phyloP scores from a whole-genome alignment of 2,329 filamentous ascomycete species.

The Mycosphaerella sp. region DNA sequence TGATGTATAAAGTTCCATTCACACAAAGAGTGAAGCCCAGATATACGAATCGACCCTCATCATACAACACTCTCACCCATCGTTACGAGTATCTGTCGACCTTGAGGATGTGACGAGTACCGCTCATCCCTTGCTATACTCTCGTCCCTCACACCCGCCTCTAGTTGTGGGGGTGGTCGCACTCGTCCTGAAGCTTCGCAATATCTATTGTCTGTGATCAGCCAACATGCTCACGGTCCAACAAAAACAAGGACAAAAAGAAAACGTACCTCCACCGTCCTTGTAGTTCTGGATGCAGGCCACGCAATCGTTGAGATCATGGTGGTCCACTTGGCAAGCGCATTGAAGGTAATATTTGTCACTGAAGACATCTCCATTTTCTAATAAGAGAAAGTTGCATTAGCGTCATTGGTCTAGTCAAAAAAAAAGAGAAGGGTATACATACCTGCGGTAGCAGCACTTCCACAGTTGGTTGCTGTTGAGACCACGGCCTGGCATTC shows the following conservation, averaged over 20 bases:
- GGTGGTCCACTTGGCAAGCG: neutral
- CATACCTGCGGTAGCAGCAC: neutral
- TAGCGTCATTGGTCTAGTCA: neutral
- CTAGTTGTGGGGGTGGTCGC: neutral
- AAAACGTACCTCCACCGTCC: neutral
- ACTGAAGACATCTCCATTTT: neutral
- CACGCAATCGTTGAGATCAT: neutral
- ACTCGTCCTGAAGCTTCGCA: neutral
- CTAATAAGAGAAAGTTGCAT: neutral
- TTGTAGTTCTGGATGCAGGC: neutral
- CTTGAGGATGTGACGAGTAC: no score
- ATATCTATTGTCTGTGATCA: neutral
- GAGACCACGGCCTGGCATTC: neutral
- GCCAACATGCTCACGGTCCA: neutral
- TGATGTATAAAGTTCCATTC: slow-evolving; percentile 12
- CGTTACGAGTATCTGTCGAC: no score
- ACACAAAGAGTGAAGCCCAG: neutral
- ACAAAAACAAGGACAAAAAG: neutral
- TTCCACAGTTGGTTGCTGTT: neutral
- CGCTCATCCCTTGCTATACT: no score
- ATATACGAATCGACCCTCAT: neutral
- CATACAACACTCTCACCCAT: no score
- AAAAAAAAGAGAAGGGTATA: neutral
- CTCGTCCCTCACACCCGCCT: neutral
- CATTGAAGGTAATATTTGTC: neutral